Evolutionary conservation across 805 yeast genomes (phyloP).

Genomic region (Metschnikowia rubicola): DNA sequence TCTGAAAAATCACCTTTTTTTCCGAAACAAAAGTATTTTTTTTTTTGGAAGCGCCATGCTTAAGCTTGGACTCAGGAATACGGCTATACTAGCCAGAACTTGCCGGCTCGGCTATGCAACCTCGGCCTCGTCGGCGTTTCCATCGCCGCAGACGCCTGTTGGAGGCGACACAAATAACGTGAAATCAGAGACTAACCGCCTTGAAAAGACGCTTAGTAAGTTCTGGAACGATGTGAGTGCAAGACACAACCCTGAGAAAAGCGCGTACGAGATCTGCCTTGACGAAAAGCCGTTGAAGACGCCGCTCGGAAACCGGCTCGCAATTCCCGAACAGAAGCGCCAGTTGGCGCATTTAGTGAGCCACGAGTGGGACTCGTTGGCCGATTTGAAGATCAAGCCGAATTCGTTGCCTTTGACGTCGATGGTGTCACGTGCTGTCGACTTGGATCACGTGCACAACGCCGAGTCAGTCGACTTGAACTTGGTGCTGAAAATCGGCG

Average conservation of each 20-base stretch:
- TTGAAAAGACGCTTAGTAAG: slow-evolving; percentile 63
- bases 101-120: slow-evolving; percentile 3
- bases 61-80: too few relatives aligned
- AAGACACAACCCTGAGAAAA: slow-evolving; percentile 23
- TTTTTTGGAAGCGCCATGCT: too few relatives aligned
- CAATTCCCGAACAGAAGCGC: slow-evolving; percentile 56
- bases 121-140: not conserved
- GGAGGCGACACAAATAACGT: slow-evolving; percentile 45
- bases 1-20: too few relatives aligned
- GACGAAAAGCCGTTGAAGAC: slow-evolving; percentile 79
- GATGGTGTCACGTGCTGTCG: slow-evolving; percentile 81
- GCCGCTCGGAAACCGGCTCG: slow-evolving; percentile 70
- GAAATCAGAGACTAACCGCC: slow-evolving; percentile 61
- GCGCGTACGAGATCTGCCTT: slow-evolving; percentile 52
- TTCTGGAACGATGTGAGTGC: slow-evolving; percentile 79
- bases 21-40: too few relatives aligned
- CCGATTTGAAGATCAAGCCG: slow-evolving; percentile 64
- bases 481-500: slow-evolving; percentile 59
- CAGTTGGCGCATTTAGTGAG: slow-evolving; percentile 70
- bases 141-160: slow-evolving; percentile 23
- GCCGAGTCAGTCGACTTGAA: slow-evolving; percentile 40
- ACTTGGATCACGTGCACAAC: slow-evolving; percentile 42
- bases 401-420: slow-evolving; percentile 86
- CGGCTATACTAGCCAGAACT: too few relatives aligned
- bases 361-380: slow-evolving; percentile 83